phyloP scores from a whole-genome alignment of 2,329 filamentous ascomycete species.

The Cyanodermella asteris region DNA sequence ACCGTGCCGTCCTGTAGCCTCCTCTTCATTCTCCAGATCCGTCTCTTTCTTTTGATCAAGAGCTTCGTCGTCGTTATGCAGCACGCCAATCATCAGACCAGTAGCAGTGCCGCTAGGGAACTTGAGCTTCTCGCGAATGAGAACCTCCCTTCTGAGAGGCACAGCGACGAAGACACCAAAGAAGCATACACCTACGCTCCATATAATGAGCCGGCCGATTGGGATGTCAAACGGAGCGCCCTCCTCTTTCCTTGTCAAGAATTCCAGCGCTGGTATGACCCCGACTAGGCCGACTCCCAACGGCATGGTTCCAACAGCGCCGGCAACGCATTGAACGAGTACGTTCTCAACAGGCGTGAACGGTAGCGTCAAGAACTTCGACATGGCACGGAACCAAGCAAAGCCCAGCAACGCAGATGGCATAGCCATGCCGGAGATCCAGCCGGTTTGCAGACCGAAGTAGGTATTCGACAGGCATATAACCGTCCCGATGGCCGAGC shows the following conservation, averaged over 20 bases:
- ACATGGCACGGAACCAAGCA: slow-evolving; percentile 67
- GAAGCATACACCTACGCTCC: slow-evolving; percentile 83
- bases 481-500: slow-evolving; percentile 63
- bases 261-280: slow-evolving; percentile 82
- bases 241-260: slow-evolving; percentile 55
- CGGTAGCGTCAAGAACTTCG: slow-evolving; percentile 49
- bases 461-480: slow-evolving; percentile 98
- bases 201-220: slow-evolving; percentile 60
- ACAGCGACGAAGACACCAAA: slow-evolving; percentile 96
- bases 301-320: slow-evolving; percentile 90
- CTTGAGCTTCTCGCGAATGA: slow-evolving; percentile 74
- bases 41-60: slow-evolving; percentile 16
- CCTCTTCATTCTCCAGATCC: slow-evolving; percentile 26
- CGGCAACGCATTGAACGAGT: slow-evolving; percentile 84
- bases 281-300: slow-evolving; percentile 89
- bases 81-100: slow-evolving; percentile 71
- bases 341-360: slow-evolving; percentile 96
- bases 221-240: slow-evolving; percentile 52
- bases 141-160: slow-evolving; percentile 71
- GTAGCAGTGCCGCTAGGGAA: slow-evolving; percentile 94
- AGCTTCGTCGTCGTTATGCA: slow-evolving; percentile 35
- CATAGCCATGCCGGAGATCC: slow-evolving; percentile 86
- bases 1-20: too few species aligned
- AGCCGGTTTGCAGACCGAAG: slow-evolving; percentile 84
- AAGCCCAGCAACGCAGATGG: slow-evolving; percentile 86